Base-by-base conservation (phyloP, 2,329 filamentous ascomycete genomes). In the Fusarium sp. region DNA sequence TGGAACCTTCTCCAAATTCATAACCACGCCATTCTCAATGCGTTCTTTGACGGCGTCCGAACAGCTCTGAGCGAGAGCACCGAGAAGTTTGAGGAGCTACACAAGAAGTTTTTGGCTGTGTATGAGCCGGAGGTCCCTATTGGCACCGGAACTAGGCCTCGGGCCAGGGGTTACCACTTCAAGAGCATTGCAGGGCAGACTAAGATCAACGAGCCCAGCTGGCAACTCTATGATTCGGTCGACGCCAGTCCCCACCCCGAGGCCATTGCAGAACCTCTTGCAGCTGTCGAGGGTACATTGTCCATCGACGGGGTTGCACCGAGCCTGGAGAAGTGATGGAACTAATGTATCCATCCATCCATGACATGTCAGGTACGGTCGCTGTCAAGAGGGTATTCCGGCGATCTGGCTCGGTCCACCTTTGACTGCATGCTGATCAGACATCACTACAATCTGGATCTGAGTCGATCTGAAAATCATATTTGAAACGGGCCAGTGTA, bases 1-100 rank as follows among this genome's bases (percentile, higher is more conserved):
- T 99, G 96, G 96, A 92, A 91, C 1, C 85, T 99, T 10, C 85
- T 99, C 10, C 95, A 98, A 79, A 86, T 97, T 6, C 96, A 99
- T 81, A 99, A 99, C 78, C 90, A 97, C 78, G 86, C 90, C 65
- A 81, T 92, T 10, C 80, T 97, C 56, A 86, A 88, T 47, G 75
- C 81, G 1, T 97, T 98, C 82, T 97, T 98, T 79, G 79, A 83
- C 0, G 87, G 84, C 0, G 83, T 97, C 9, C 89, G 95, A 22
- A 77, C 80, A 3, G 89, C 89, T 58, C 90, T 98, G 18, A 78
- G 68, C 5, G 73, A 83, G 4, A 87, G 91, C 24, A 75, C 81
- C 0, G 80, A 82, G 2, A 82, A 79, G 0, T 98, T 98, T 75
- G 87, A 88, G 56, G 82, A 82, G 6, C 80, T 79, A 29, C 79